Evolutionary conservation across 2,329 filamentous ascomycete species (phyloP), one percentile per base, ranked within the genome.

Genomic region (Cercospora sp.): DNA sequence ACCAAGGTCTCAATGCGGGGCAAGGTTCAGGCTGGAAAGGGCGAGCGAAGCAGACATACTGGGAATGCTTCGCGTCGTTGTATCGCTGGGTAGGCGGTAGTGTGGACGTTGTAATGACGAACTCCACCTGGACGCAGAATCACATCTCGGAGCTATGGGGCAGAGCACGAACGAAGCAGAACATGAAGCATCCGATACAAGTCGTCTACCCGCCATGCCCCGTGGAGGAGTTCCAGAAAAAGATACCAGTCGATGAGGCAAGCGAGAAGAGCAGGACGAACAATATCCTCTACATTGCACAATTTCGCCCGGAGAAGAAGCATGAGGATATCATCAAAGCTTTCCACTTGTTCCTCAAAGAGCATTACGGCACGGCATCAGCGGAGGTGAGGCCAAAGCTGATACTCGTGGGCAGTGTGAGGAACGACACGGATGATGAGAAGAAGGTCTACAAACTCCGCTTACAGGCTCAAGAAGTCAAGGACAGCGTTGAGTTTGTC

Each of bases 261-360:
- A 93, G 87, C 78, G 92, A 95, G 77, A 84, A 85, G 73, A 81
- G 83, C 61, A 89, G 95, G 39, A 86, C 92, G 71, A 89, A 88
- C 51, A 86, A 89, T 48, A 81, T 99, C 13, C 84, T 99, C 18
- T 99, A 97, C 81, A 97, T 99, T 74, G 95, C 94, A 2, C 95
- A 99, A 79, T 99, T 99, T 79, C 90, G 95, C 0, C 94, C 95
- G 0, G 95, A 99, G 80, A 99, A 99, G 84, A 97, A 97, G 79
- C 95, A 99, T 81, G 85, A 90, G 42, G 87, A 97, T 26, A 91
- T 99, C 64, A 83, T 99, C 51, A 87, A 91, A 73, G 89, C 95
- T 0, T 99, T 97, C 76, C 88, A 93, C 33, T 83, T 89, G 63
- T 94, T 96, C 75, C 81, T 92, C 69, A 87, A 87, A 74, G 69